Conservation (phyloP, 306 rosid species). For the Herpetospermum pedunculosum region DNA sequence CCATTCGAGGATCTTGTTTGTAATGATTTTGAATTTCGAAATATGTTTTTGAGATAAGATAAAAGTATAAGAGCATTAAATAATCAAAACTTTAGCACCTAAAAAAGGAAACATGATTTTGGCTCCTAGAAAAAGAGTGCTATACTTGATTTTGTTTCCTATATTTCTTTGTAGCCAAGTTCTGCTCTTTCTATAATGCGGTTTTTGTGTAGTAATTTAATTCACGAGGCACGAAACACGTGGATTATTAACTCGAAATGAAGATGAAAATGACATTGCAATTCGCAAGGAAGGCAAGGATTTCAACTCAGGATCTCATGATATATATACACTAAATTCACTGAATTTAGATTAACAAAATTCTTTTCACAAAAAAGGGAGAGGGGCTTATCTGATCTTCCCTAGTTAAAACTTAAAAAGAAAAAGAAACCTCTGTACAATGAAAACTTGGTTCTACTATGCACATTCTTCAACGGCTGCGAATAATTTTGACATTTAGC, state of each 20-base stretch:
- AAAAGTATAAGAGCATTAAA: neutral
- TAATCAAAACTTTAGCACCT: neutral
- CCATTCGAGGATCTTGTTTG: neutral
- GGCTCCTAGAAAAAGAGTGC: neutral
- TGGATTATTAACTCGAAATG: neutral
- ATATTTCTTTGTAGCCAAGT: neutral
- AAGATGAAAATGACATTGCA: neutral
- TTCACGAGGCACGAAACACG: neutral
- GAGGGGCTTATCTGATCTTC: neutral
- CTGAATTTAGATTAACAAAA: neutral
- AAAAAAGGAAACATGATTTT: neutral
- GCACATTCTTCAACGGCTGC: neutral
- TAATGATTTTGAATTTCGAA: neutral
- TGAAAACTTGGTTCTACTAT: neutral
- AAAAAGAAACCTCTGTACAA: neutral
- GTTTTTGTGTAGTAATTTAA: neutral
- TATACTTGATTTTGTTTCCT: neutral
- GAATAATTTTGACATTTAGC: conserved; percentile 1
- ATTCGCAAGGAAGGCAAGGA: neutral
- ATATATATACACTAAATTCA: neutral
- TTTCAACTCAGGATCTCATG: neutral
- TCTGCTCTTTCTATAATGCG: neutral
- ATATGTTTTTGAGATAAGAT: neutral
- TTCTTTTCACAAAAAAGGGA: neutral
- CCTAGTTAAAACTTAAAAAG: neutral